These are phyloP conservation scores for Aspergillus tamarii DNA, from an alignment of 2,329 filamentous ascomycete species.

Conservation along the genomic window DNA sequence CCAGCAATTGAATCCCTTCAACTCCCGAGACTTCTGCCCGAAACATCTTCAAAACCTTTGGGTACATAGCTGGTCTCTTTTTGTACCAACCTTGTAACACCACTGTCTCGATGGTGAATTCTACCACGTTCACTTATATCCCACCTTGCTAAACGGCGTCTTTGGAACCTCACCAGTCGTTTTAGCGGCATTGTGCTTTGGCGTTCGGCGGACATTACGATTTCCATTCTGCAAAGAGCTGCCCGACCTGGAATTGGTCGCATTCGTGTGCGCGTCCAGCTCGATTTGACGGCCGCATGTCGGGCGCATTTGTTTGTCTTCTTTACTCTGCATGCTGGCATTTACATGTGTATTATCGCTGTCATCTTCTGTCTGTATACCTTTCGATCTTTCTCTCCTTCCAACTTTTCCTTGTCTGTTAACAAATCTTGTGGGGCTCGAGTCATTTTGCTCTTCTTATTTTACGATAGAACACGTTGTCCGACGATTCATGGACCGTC, in stretches of 20 bases:
- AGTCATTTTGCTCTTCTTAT: background rate
- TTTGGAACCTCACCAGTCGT: background rate
- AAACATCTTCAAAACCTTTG: background rate
- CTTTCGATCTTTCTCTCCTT: background rate
- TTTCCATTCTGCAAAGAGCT: background rate
- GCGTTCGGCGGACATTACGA: constrained; percentile 13
- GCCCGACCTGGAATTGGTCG: background rate
- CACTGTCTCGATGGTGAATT: background rate
- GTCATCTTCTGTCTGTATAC: background rate
- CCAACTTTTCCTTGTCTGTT: background rate
- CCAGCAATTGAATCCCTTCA: background rate
- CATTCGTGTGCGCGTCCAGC: background rate
- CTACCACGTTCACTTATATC: background rate
- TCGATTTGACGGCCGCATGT: background rate
- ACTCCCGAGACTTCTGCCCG: background rate
- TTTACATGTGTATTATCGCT: background rate
- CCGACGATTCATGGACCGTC: constrained; percentile 1
- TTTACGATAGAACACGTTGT: constrained; percentile 2
- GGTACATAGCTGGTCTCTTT: background rate
- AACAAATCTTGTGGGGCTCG: background rate
- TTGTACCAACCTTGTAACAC: background rate
- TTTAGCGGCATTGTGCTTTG: constrained; percentile 23
- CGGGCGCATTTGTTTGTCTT: background rate
- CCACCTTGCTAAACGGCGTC: background rate
- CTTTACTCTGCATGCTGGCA: background rate